phyloP scores from a whole-genome alignment of 1,284 basidiomycete species.

The Ustilago bromivora region DNA sequence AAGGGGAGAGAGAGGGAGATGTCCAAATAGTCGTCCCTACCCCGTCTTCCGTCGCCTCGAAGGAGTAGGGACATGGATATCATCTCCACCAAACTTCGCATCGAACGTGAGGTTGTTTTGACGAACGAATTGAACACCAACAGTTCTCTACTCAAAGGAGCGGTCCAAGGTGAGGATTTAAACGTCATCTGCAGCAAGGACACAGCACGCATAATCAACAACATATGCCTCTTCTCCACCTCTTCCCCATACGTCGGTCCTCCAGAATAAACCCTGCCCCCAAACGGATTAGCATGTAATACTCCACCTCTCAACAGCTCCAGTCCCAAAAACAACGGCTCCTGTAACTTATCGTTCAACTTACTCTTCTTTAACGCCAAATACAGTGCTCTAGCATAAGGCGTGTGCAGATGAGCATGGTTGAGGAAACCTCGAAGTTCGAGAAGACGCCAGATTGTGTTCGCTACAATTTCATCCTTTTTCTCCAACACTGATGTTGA shows the following conservation, averaged over 20 bases:
- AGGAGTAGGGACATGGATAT: slow-evolving; percentile 91
- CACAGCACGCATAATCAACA: slow-evolving; percentile 94
- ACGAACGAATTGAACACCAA: slow-evolving; percentile 98
- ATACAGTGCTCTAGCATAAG: slow-evolving; percentile 86
- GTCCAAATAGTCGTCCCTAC: slow-evolving; percentile 90
- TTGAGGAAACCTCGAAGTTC: slow-evolving; percentile 95
- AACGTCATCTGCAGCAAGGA: slow-evolving; percentile 93
- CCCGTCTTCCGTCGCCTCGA: slow-evolving; percentile 84
- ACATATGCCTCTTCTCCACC: slow-evolving; percentile 78
- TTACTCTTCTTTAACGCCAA: slow-evolving; percentile 81
- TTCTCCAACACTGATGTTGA: slow-evolving; percentile 77
- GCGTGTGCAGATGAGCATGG: slow-evolving; percentile 84
- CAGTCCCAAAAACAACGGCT: slow-evolving; percentile 89
- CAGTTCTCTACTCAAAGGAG: slow-evolving; percentile 93
- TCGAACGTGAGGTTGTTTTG: slow-evolving; percentile 85
- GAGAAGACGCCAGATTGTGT: slow-evolving; percentile 97
- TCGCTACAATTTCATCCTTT: slow-evolving; percentile 98
- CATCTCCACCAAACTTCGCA: slow-evolving; percentile 90
- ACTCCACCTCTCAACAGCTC: slow-evolving; percentile 90
- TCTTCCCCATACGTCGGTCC: slow-evolving; percentile 86
- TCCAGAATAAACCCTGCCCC: slow-evolving; percentile 86
- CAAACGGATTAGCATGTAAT: slow-evolving; percentile 92
- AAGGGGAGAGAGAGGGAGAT: slow-evolving; percentile 80
- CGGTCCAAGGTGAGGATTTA: slow-evolving; percentile 76
- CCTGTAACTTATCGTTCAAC: slow-evolving; percentile 98